phyloP scores from a whole-genome alignment of 2,329 filamentous ascomycete genomes.

The Rutstroemia sp. region DNA sequence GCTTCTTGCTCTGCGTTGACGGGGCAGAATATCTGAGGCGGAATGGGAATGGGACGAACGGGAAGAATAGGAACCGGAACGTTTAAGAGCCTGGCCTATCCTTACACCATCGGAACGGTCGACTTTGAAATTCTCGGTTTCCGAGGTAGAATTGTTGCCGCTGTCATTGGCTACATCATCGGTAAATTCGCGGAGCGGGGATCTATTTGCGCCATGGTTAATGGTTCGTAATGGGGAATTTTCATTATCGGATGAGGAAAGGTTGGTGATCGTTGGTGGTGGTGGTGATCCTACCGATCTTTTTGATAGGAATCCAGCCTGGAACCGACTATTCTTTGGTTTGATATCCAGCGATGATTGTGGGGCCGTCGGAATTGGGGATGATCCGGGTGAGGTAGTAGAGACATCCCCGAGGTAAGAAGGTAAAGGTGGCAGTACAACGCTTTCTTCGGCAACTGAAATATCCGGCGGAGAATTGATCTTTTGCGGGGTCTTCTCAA shows the following conservation, averaged over 20 bases:
- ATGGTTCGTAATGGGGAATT: slow-evolving; percentile 49
- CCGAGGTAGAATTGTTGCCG: slow-evolving; percentile 31
- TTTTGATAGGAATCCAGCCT: slow-evolving; percentile 77
- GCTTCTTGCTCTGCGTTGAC: slow-evolving; percentile 25
- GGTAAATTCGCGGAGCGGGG: slow-evolving; percentile 30
- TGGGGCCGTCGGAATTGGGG: slow-evolving; percentile 49
- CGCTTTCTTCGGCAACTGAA: slow-evolving; percentile 41
- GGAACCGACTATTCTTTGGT: slow-evolving; percentile 70
- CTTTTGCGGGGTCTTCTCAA: slow-evolving; percentile 81
- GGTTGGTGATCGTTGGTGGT: slow-evolving; percentile 47
- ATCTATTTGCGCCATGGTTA: slow-evolving; percentile 41
- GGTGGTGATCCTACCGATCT: slow-evolving; percentile 55
- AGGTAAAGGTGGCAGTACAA: slow-evolving; percentile 42
- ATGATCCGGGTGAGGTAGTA: slow-evolving; percentile 37
- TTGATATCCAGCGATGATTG: slow-evolving; percentile 53
- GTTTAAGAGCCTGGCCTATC: slow-evolving; percentile 27
- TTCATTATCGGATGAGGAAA: slow-evolving; percentile 48
- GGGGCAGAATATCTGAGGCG: slow-evolving; percentile 16
- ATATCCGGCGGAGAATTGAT: slow-evolving; percentile 48
- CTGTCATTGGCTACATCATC: slow-evolving; percentile 29
- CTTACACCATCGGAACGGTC: slow-evolving; percentile 25
- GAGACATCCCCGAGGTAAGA: slow-evolving; percentile 37
- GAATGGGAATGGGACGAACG: slow-evolving; percentile 17
- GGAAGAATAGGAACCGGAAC: slow-evolving; percentile 25
- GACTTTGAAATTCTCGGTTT: slow-evolving; percentile 26